Evolutionary conservation across 2,329 filamentous ascomycete species (phyloP), one percentile per base, ranked within the genome.

Genomic region (Neophaeococcomyces aloes): DNA sequence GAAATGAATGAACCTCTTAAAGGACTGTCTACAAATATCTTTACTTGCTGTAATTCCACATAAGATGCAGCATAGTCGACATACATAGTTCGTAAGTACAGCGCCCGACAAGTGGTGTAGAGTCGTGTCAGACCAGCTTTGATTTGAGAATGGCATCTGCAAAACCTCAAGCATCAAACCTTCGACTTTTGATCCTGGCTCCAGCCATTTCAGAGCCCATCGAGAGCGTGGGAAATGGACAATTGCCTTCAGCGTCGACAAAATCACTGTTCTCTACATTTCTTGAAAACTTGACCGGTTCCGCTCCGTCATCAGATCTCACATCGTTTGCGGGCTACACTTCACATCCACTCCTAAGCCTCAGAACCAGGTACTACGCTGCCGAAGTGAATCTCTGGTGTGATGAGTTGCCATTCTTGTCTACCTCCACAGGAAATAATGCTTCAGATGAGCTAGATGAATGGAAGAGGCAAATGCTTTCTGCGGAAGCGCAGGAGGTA

Each of bases 331-430:
- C 66, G 8, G 67, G 67, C 14, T 69, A 69, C 48, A 69, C 66
- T 7, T 65, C 63, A 1, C 66, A 69, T 47, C 55, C 62, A 2
- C 65, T 66, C 4, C 55, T 69, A 23, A 54, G 46, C 4, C 52
- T 70, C 36, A 36, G 54, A 36, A 69, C 65, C 32, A 65, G 62
- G 50, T 70, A 70, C 52, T 70, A 69, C 48, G 57, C 50, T 3
- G 58, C 64, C 4, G 62, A 68, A 13, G 56, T 70, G 17, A 64
- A 61, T 13, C 59, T 70, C 34, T 70, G 67, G 67, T 66, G 69
- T 15, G 67, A 70, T 41, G 66, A 69, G 50, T 58, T 69, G 10
- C 63, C 65, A 60, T 11, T 29, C 23, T 3, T 32, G 40, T 1
- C 23, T 44, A 8, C n/a, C 43, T 15, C 29, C 46, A 3, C 13